Percentiles rank a stretch among this genome's conserved stretches.
These are phyloP conservation scores for Calocybe indica DNA, from an alignment of 768 basidiomycete species.

Conservation along the genomic window DNA sequence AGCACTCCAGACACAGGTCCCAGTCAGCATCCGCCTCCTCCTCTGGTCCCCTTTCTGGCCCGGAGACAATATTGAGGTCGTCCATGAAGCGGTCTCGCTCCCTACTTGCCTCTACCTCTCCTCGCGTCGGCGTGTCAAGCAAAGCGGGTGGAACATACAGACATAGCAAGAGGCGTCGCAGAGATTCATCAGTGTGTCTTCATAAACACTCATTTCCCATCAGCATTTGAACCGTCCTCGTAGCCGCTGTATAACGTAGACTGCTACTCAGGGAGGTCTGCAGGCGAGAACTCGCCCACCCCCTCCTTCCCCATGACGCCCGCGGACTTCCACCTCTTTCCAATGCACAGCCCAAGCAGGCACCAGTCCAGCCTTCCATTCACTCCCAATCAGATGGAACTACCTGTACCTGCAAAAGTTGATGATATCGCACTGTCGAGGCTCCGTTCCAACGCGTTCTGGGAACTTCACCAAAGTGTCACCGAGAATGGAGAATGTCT, in stretches of 20 bases:
- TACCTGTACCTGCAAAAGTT: constrained; percentile 9
- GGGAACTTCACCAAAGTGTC: constrained; percentile 58
- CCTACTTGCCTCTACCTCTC: constrained; percentile 20
- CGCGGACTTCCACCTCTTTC: constrained; percentile 41
- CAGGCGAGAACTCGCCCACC: constrained; percentile 2
- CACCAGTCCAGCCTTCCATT: constrained; percentile 10
- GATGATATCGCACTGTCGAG: constrained; percentile 29
- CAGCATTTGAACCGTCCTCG: too few species aligned
- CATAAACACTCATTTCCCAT: constrained; percentile 1
- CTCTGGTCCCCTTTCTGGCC: constrained; percentile 23
- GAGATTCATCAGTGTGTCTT: constrained; percentile 39
- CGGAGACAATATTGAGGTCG: constrained; percentile 31
- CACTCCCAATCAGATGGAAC: constrained; percentile 8
- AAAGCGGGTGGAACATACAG: too few species aligned
- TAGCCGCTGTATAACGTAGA: constrained; percentile 7
- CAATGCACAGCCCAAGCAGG: constrained; percentile 12
- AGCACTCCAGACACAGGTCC: constrained; percentile 42
- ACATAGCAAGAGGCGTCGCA: constrained; percentile 48
- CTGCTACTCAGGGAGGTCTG: constrained; percentile 14
- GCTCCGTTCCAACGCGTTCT: constrained; percentile 58
- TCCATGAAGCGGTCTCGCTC: constrained; percentile 46
- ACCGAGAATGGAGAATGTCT: constrained; percentile 62
- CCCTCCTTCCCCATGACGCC: constrained; percentile 41
- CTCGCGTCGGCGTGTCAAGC: too few species aligned
- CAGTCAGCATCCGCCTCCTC: constrained; percentile 43